Evolutionary conservation across 257 asterid genomes (phyloP).

Genomic region (Ligustrum vulgare): DNA sequence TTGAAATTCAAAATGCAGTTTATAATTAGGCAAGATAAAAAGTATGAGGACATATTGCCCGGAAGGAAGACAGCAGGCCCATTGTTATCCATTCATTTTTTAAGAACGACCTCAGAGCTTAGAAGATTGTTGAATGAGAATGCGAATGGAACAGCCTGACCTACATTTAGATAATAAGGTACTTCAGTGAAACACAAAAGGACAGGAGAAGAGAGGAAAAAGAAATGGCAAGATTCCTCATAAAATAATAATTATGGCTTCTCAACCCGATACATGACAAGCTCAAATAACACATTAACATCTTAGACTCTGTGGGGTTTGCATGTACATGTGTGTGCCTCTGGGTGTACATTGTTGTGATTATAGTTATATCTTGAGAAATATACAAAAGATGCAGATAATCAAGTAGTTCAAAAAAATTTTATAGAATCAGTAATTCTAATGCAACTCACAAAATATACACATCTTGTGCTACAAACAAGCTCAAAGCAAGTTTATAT

Average conservation of each 20-base stretch:
- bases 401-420: not conserved
- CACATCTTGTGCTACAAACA: not conserved
- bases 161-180: not conserved
- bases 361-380: not conserved
- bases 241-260: not conserved
- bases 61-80: not conserved
- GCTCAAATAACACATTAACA: constrained; percentile 5
- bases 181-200: too few species aligned
- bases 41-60: not conserved
- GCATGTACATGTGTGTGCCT: not conserved
- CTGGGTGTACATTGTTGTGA: not conserved
- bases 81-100: not conserved
- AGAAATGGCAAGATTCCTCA: not conserved
- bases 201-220: not conserved
- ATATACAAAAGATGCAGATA: not conserved
- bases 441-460: not conserved
- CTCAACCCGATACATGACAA: not conserved
- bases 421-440: constrained; percentile 1
- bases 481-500: not conserved
- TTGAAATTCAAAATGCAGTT: not conserved
- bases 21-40: not conserved
- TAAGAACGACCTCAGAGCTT: not conserved
- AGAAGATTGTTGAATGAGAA: not conserved
- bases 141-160: too few species aligned
- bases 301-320: not conserved